Evolutionary conservation across 306 rosid species (phyloP), one percentile per base, ranked within the genome.

Genomic region (Coriaria nepalensis): DNA sequence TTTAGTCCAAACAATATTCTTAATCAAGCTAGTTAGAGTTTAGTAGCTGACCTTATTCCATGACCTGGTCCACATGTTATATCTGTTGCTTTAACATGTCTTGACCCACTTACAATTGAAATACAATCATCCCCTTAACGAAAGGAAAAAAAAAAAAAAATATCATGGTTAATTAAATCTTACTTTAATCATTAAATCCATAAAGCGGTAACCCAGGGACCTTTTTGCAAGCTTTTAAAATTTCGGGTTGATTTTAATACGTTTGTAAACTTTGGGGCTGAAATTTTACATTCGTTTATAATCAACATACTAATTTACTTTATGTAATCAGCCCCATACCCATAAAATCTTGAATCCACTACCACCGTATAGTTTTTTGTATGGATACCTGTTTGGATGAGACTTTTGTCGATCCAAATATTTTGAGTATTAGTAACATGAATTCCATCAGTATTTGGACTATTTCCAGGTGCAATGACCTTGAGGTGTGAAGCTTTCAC

Each of bases 361-460:
- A n/a, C n/a, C n/a, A n/a, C n/a, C n/a, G n/a, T n/a, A 20, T 20
- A 20, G 29, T 39, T 5, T 8, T 36, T 2, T 5, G 8, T n/a
- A 6, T 13, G 8, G 52, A 39, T 56, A 90, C 97, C 97, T 35
- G 95, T 90, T 2, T 61, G 53, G 39, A 90, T 84, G 42, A 48
- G 42, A 63, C 69, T 57, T 8, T 79, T 68, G 10, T 35, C 65
- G 35, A 90, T 70, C 7, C 32, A 0, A 55, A 79, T 69, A 49
- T 81, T 60, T 33, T 71, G 60, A 9, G 95, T 70, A 2, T 0
- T 75, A 0, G 93, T 60, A 47, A 90, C 51, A 33, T 90, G 95
- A 72, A 90, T 79, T 59, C 97, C 97, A 59, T 90, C 97, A 2
- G 97, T 90, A 61, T 90, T 90, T 5, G 95, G 95, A 34, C 95